Percentiles rank a stretch among this genome's conserved stretches.
Conservation (phyloP, 768 basidiomycete genomes). For the Mycena vitilis region DNA sequence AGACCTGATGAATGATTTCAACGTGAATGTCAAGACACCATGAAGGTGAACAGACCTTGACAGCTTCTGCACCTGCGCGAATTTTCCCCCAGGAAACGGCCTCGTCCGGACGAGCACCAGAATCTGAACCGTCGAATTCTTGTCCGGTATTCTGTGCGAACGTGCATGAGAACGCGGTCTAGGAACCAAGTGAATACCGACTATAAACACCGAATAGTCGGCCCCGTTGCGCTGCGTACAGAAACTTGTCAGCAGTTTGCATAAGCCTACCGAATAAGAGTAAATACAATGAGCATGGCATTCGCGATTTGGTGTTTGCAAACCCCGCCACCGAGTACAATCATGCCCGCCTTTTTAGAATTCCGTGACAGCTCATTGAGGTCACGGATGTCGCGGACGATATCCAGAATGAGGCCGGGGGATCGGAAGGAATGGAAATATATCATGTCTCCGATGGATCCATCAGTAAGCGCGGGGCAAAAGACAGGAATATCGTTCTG, state of each 20-base stretch:
- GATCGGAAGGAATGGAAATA: slow-evolving; percentile 97
- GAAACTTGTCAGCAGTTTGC: slow-evolving; percentile 21
- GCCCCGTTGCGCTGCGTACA: slow-evolving; percentile 90
- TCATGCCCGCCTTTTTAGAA: slow-evolving; percentile 96
- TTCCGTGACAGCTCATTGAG: slow-evolving; percentile 91
- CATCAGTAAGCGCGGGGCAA: slow-evolving; percentile 97
- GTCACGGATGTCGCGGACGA: slow-evolving; percentile 92
- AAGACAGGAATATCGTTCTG: slow-evolving; percentile 99
- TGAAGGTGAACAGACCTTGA: slow-evolving; percentile 66
- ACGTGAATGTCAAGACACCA: slow-evolving; percentile 27
- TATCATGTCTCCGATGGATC: slow-evolving; percentile 98
- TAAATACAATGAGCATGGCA: slow-evolving; percentile 94
- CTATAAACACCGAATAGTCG: slow-evolving; percentile 96
- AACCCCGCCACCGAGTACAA: slow-evolving; percentile 96
- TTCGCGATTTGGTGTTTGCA: slow-evolving; percentile 99
- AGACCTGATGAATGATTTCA: slow-evolving; percentile 61
- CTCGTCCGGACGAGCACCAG: slow-evolving; percentile 96
- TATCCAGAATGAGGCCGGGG: slow-evolving; percentile 89
- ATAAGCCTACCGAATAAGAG: slow-evolving; percentile 2
- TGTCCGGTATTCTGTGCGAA: slow-evolving; percentile 90
- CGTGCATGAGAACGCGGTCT: slow-evolving; percentile 7
- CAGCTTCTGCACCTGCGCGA: slow-evolving; percentile 81
- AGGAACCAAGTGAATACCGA: slow-evolving; percentile 47
- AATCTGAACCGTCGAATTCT: slow-evolving; percentile 99
- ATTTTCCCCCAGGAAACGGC: slow-evolving; percentile 99